phyloP scores from a whole-genome alignment of 805 yeast genomes.

The Yamadazyma ubonensis region DNA sequence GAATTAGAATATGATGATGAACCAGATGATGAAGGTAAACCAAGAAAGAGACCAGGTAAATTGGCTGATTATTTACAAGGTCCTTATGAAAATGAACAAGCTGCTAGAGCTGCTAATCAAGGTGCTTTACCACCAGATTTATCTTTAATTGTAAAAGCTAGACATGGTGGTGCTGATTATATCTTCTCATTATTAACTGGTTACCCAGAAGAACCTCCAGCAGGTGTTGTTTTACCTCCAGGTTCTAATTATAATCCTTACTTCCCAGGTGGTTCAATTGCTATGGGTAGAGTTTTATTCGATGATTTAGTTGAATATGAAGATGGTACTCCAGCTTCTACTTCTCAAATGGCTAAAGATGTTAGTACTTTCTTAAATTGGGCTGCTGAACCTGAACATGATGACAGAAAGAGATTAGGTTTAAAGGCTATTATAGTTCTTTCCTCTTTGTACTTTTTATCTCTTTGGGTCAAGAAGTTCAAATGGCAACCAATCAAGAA shows the following conservation, averaged over 20 bases:
- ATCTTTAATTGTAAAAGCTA: constrained; percentile 94
- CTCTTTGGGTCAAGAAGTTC: constrained; percentile 94
- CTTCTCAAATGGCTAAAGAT: constrained; percentile 99
- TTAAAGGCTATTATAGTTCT: constrained; percentile 82
- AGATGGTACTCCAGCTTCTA: constrained; percentile 98
- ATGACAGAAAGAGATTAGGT: constrained; percentile 96
- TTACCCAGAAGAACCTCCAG: constrained; percentile 98
- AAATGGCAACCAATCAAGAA: constrained; percentile 96
- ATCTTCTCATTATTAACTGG: constrained; percentile 94
- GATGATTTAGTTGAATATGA: constrained; percentile 98
- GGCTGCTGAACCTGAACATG: constrained; percentile 98
- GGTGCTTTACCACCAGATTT: constrained; percentile 99
- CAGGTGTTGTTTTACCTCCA: constrained; percentile 89
- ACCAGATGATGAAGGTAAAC: constrained; percentile 94
- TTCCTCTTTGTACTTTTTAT: constrained; percentile 74
- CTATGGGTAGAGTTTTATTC: constrained; percentile 97
- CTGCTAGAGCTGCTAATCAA: constrained; percentile 99
- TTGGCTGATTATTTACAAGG: constrained; percentile 92
- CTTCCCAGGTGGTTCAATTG: constrained; percentile 99
- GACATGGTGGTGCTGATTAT: constrained; percentile 98
- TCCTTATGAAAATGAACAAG: constrained; percentile 97
- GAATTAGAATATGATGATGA: constrained; percentile 97
- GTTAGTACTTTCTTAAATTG: constrained; percentile 94
- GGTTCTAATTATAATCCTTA: constrained; percentile 98
- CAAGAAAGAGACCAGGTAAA: constrained; percentile 97